Percentiles rank a stretch among this genome's conserved stretches.
Conservation (phyloP, 2,329 filamentous ascomycete genomes). For the Talaromyces marneffei region DNA sequence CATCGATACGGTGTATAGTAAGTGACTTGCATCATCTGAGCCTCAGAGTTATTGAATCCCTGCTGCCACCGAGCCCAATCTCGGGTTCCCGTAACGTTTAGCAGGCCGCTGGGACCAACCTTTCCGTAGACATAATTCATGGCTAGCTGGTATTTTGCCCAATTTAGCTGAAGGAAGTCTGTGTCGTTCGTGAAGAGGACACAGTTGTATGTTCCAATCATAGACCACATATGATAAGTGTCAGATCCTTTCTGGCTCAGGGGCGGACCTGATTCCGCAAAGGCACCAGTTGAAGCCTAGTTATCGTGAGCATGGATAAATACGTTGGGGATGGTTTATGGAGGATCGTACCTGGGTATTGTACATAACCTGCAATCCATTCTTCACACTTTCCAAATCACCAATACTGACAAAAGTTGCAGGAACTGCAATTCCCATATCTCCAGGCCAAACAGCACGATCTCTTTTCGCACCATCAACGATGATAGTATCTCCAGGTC, state of each 20-base stretch:
- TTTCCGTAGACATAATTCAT: slow-evolving; percentile 44
- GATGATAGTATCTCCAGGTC: slow-evolving; percentile 38
- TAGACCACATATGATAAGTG: slow-evolving; percentile 45
- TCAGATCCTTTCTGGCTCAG: slow-evolving; percentile 30
- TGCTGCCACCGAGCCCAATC: slow-evolving; percentile 51
- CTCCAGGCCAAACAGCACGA: slow-evolving; percentile 43
- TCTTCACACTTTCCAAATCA: slow-evolving; percentile 43
- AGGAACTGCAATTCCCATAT: slow-evolving; percentile 48
- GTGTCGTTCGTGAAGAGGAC: slow-evolving; percentile 51
- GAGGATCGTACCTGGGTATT: slow-evolving; percentile 32
- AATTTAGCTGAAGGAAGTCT: slow-evolving; percentile 43
- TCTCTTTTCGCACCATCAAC: slow-evolving; percentile 42
- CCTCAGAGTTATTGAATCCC: slow-evolving; percentile 47
- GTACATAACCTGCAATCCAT: slow-evolving; percentile 46
- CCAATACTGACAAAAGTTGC: slow-evolving; percentile 40
- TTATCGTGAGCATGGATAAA: background rate
- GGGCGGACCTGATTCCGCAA: slow-evolving; percentile 32
- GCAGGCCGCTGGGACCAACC: slow-evolving; percentile 41
- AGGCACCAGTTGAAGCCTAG: slow-evolving; percentile 25
- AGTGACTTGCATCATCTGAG: slow-evolving; percentile 43
- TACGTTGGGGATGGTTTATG: background rate
- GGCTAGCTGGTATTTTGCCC: slow-evolving; percentile 45
- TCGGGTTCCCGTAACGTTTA: slow-evolving; percentile 46
- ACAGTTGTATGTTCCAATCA: slow-evolving; percentile 56
- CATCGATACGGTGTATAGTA: background rate